These are phyloP conservation scores for Primulina tabacum DNA, from an alignment of 257 asterid species.

Conservation along the genomic window DNA sequence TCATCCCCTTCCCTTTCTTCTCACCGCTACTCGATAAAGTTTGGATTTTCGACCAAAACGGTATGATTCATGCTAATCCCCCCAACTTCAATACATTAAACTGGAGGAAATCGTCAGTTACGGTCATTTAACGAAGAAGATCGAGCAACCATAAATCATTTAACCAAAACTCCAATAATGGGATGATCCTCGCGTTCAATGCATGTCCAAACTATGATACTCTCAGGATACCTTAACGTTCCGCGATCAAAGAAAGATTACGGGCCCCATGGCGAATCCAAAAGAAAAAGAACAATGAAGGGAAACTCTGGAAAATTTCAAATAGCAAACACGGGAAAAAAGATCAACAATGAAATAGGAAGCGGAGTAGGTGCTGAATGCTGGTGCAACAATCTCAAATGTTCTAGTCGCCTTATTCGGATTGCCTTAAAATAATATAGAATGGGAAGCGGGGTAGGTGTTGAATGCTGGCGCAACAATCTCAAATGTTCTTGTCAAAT, in stretches of 20 bases:
- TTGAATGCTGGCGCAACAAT: no score
- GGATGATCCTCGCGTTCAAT: background rate
- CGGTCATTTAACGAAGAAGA: background rate
- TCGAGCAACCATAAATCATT: background rate
- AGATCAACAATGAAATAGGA: background rate
- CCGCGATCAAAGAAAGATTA: background rate
- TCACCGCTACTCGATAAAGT: constrained; percentile 15
- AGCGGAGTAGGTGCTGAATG: constrained; percentile 19
- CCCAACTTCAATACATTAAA: constrained; percentile 23
- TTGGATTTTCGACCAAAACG: constrained; percentile 3
- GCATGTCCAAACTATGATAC: background rate
- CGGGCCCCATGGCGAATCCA: background rate
- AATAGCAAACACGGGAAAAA: background rate
- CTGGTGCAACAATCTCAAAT: background rate
- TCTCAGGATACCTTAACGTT: background rate
- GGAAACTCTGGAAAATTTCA: no score
- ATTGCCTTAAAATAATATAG: no score
- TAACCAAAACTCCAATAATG: background rate
- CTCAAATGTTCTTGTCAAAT: no score
- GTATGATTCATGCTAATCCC: constrained; percentile 11
- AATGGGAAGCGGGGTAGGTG: no score
- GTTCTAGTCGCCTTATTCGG: no score
- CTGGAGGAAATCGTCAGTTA: constrained; percentile 11
- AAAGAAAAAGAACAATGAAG: background rate
- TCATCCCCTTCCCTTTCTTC: constrained; percentile 5